A percentile compares a stretch with the other conserved stretches of the same genome.
Conservation (phyloP, 2,329 filamentous ascomycete species). For the Helminthosporium solani region DNA sequence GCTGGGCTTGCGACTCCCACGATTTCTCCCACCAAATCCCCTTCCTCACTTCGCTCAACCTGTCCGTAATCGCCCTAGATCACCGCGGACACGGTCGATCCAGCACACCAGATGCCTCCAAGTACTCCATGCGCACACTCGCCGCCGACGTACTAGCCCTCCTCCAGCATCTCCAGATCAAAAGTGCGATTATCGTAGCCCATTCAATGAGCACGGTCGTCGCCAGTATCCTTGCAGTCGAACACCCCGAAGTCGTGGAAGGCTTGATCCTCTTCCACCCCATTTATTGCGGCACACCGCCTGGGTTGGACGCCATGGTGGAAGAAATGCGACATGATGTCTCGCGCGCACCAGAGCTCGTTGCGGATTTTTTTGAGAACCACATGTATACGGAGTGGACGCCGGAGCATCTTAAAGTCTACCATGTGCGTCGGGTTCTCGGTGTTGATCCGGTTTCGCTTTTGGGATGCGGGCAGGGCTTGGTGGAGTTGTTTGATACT, state of each 20-base stretch:
- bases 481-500: slow-evolving; percentile 10
- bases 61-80: slow-evolving; percentile 19
- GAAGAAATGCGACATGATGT: too few relatives aligned
- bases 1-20: slow-evolving; percentile 45
- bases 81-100: slow-evolving; percentile 23
- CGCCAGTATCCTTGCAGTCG: slow-evolving; percentile 11
- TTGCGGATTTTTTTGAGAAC: too few relatives aligned
- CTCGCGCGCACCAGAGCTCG: too few relatives aligned
- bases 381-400: too few relatives aligned
- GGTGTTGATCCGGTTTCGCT: slow-evolving; percentile 8
- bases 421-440: too few relatives aligned
- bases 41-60: slow-evolving; percentile 12
- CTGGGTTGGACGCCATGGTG: slow-evolving; percentile 5
- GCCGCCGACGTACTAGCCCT: slow-evolving; percentile 16
- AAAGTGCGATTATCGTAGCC: slow-evolving; percentile 8
- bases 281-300: slow-evolving; percentile 14
- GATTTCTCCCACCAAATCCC: slow-evolving; percentile 24
- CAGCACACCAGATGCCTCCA: slow-evolving; percentile 3
- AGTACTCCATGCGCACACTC: slow-evolving; percentile 10
- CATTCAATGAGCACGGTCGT: slow-evolving; percentile 18
- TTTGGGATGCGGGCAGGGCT: slow-evolving; percentile 8
- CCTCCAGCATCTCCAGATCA: slow-evolving; percentile 8
- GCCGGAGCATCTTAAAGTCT: too few relatives aligned
- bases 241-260: slow-evolving; percentile 11
- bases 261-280: slow-evolving; percentile 20